Conservation (phyloP, 2,329 filamentous ascomycete species). For the Arthrobotrys iridis region DNA sequence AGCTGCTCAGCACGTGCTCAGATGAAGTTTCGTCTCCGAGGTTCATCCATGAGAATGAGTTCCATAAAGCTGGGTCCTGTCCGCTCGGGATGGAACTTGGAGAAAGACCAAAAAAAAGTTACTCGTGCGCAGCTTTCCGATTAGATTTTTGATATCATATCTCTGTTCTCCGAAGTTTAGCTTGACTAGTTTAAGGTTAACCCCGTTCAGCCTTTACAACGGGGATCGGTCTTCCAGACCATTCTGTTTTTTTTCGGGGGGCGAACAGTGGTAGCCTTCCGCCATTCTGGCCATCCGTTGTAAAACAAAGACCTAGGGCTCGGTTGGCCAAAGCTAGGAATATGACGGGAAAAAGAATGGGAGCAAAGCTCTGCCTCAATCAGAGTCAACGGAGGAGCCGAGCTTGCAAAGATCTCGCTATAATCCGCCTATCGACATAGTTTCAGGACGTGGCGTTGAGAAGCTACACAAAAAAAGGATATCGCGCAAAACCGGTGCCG, state of each 20-base stretch:
- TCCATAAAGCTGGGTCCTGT: not conserved
- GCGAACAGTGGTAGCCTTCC: conserved; percentile 4
- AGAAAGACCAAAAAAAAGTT: too few species aligned
- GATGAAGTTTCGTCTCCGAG: not conserved
- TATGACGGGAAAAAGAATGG: not conserved
- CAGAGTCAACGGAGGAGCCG: not conserved
- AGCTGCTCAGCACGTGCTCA: too few species aligned
- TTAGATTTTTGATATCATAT: not conserved
- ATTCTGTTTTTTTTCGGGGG: not conserved
- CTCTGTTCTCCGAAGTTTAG: not conserved
- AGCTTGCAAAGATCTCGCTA: not conserved
- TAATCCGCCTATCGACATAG: conserved; percentile 25
- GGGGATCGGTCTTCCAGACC: too few species aligned
- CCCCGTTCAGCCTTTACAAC: conserved; percentile 2
- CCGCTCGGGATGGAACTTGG: too few species aligned
- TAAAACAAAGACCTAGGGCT: not conserved
- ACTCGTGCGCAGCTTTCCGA: not conserved
- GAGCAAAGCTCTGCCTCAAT: not conserved
- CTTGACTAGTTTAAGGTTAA: conserved; percentile 27
- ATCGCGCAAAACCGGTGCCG: conserved; percentile 1
- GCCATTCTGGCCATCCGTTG: not conserved
- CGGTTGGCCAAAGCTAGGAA: not conserved
- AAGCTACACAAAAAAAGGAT: conserved; percentile 5
- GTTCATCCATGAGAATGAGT: conserved; percentile 9
- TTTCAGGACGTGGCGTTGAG: conserved; percentile 7